These are phyloP conservation scores for Geum urbanum DNA, from an alignment of 306 rosid species.

Conservation along the genomic window DNA sequence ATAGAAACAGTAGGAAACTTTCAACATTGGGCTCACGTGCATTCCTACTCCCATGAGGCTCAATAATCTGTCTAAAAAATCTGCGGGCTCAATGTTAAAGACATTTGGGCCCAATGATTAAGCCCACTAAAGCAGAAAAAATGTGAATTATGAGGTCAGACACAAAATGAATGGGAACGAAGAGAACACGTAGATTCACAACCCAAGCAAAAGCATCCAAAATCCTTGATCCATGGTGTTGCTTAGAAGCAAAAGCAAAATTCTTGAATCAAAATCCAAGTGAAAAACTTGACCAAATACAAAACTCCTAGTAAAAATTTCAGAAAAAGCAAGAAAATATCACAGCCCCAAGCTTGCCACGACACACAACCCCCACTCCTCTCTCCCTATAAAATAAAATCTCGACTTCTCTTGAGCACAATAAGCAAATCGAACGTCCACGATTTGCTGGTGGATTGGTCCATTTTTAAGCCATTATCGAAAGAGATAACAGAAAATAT, in stretches of 20 bases:
- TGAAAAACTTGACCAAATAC: neutral
- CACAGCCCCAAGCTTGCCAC: neutral
- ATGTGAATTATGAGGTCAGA: neutral
- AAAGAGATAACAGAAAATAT: neutral
- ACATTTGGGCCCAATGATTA: no score
- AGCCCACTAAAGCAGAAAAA: no score
- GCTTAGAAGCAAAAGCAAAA: neutral
- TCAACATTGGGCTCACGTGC: no score
- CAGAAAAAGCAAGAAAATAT: no score
- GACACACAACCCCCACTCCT: neutral
- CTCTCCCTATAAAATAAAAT: neutral
- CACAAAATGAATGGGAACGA: neutral
- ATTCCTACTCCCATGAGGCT: neutral
- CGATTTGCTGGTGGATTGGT: slow-evolving; percentile 4
- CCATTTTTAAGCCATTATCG: neutral
- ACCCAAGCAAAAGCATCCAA: neutral
- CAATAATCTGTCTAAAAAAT: no score
- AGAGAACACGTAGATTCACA: slow-evolving; percentile 6
- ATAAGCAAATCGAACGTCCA: neutral
- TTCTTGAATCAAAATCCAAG: neutral
- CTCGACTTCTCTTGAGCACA: neutral
- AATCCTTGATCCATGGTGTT: neutral
- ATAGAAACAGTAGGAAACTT: neutral
- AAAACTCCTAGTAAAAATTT: neutral
- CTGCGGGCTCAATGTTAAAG: no score